Percentiles rank a stretch among this genome's conserved stretches.
These are phyloP conservation scores for Lithohypha guttulata DNA, from an alignment of 2,329 filamentous ascomycete genomes.

Conservation along the genomic window DNA sequence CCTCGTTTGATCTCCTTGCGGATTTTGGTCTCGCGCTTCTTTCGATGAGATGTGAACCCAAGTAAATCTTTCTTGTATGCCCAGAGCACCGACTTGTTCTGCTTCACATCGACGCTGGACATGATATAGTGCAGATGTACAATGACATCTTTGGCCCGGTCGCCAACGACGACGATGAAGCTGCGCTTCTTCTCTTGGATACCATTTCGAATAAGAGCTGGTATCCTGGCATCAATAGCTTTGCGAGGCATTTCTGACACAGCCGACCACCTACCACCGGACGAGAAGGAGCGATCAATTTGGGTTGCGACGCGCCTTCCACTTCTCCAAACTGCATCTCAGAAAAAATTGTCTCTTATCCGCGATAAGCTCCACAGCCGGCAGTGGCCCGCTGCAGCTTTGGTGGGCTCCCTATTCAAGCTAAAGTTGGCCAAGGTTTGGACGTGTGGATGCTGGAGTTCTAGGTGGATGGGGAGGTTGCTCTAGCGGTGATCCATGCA, in stretches of 20 bases:
- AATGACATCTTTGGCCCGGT: conserved; percentile 91
- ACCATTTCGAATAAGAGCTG: conserved; percentile 81
- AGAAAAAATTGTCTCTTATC: conserved; percentile 17
- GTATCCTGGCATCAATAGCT: conserved; percentile 75
- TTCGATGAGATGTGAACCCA: conserved; percentile 88
- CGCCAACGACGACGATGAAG: conserved; percentile 94
- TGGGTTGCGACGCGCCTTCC: conserved; percentile 1
- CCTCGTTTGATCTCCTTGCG: conserved; percentile 92
- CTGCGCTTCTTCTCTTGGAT: conserved; percentile 91
- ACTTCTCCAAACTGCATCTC: no score
- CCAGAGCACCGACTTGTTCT: conserved; percentile 95
- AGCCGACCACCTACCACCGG: conserved; percentile 8
- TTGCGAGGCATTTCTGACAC: conserved; percentile 31
- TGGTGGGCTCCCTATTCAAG: no score
- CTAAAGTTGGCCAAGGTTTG: no score
- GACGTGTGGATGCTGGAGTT: no score
- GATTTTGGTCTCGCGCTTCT: conserved; percentile 97
- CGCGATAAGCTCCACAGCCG: no score
- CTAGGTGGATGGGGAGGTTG: no score
- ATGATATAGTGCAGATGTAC: conserved; percentile 91
- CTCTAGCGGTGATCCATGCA: no score
- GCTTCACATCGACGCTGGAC: conserved; percentile 76
- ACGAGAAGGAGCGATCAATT: not conserved
- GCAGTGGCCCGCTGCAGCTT: no score
- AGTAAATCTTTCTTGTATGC: conserved; percentile 97